A percentile compares a stretch with the other conserved stretches of the same genome.
phyloP scores from a whole-genome alignment of 306 rosid genomes.

The Lathyrus aphaca region DNA sequence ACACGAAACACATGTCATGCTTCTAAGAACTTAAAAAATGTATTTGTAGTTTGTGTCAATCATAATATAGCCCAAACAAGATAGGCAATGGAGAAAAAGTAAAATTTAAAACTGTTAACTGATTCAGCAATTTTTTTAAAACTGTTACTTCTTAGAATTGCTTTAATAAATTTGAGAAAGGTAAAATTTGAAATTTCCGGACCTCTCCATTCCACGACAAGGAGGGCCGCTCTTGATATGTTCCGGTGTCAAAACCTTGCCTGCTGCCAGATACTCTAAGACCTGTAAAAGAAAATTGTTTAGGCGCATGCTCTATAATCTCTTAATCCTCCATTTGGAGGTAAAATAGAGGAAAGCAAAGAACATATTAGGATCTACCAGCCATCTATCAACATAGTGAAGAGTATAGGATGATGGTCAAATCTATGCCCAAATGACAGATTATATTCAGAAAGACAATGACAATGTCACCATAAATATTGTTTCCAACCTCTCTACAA shows the following conservation, averaged over 20 bases:
- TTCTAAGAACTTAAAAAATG: slow-evolving; percentile 3
- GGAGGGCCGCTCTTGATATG: slow-evolving; percentile 90
- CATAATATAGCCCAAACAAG: slow-evolving; percentile 28
- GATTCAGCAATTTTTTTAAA: slow-evolving; percentile 14
- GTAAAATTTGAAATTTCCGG: slow-evolving; percentile 33
- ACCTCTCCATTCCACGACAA: slow-evolving; percentile 98
- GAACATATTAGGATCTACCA: slow-evolving; percentile 15
- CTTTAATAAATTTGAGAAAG: not conserved
- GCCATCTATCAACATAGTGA: slow-evolving; percentile 11
- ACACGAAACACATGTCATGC: slow-evolving; percentile 11
- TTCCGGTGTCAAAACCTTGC: slow-evolving; percentile 78
- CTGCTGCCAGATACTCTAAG: slow-evolving; percentile 75
- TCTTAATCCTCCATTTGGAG: slow-evolving; percentile 18
- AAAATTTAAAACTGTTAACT: slow-evolving; percentile 13
- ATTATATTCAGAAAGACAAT: slow-evolving; percentile 20
- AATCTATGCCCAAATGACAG: slow-evolving; percentile 22
- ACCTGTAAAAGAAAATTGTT: slow-evolving; percentile 58
- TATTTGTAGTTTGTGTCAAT: slow-evolving; percentile 7
- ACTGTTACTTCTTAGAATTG: not conserved
- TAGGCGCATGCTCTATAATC: slow-evolving; percentile 4
- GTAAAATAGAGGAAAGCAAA: not conserved
- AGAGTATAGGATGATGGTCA: not conserved
- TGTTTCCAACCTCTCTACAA: slow-evolving; percentile 15
- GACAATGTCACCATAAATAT: slow-evolving; percentile 8
- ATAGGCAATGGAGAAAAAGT: not conserved